Evolutionary conservation across 192 early-diverging fungal genomes (phyloP).

Genomic region (Entomortierella beljakovae): DNA sequence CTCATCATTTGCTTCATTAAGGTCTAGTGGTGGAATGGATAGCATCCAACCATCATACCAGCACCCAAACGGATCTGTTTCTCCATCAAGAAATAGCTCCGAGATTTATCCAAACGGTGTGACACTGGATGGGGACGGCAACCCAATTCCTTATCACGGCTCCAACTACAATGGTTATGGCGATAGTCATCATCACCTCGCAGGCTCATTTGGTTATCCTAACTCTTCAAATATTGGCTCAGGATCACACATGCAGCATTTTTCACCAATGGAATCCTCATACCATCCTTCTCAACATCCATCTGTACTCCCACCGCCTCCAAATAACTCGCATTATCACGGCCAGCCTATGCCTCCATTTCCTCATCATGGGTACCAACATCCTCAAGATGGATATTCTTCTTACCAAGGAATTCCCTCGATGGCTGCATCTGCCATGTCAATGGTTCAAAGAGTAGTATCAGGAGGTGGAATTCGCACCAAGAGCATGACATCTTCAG

Average conservation of each 20-base stretch:
- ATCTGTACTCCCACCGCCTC: neutral
- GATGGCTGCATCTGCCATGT: neutral
- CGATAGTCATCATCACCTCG: neutral
- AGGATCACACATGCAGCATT: neutral
- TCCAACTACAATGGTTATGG: neutral
- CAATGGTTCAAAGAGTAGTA: neutral
- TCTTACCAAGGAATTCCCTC: constrained; percentile 3
- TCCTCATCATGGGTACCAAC: constrained; percentile 5
- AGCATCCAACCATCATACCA: constrained; percentile 11
- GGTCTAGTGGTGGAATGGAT: neutral
- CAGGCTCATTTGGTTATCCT: constrained; percentile 6
- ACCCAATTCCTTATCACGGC: neutral
- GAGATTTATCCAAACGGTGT: neutral
- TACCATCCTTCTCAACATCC: neutral
- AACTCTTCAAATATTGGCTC: neutral
- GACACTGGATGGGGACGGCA: constrained; percentile 17
- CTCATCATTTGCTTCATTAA: constrained; percentile 4
- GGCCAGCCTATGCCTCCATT: neutral
- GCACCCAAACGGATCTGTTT: constrained; percentile 18
- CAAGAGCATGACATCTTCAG: constrained; percentile 23
- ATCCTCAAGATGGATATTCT: neutral
- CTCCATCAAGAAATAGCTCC: constrained; percentile 12
- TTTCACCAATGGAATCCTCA: constrained; percentile 1
- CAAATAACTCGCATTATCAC: neutral
- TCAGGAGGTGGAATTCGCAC: neutral